Evolutionary conservation across 2,329 filamentous ascomycete species (phyloP).

Genomic region (Claviceps africana): DNA sequence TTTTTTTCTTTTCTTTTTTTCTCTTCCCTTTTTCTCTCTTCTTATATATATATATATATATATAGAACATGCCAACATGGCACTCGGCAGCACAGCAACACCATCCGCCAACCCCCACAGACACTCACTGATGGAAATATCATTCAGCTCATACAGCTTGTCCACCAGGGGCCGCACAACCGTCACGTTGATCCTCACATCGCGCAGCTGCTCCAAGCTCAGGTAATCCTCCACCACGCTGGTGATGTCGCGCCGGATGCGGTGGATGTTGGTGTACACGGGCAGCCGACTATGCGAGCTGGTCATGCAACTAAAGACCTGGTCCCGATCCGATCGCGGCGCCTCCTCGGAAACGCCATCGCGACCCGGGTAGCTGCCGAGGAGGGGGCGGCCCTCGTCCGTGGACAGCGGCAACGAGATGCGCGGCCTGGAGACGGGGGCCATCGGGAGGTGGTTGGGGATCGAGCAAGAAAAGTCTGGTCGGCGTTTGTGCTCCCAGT

Average conservation of each 20-base stretch:
- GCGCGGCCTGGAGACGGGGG: slow-evolving; percentile 14
- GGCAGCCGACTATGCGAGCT: slow-evolving; percentile 50
- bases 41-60: background rate
- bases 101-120: too few relatives aligned
- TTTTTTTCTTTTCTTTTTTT: too few relatives aligned
- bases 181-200: slow-evolving; percentile 67
- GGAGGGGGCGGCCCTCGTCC: slow-evolving; percentile 22
- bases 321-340: slow-evolving; percentile 10
- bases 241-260: slow-evolving; percentile 49
- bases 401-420: slow-evolving; percentile 16
- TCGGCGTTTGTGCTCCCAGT: too few relatives aligned
- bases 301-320: slow-evolving; percentile 37
- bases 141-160: slow-evolving; percentile 63
- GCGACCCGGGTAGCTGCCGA: slow-evolving; percentile 18
- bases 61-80: background rate
- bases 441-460: slow-evolving; percentile 6
- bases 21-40: too few relatives aligned
- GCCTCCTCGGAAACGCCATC: slow-evolving; percentile 15
- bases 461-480: too few relatives aligned
- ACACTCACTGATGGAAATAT: slow-evolving; percentile 57
- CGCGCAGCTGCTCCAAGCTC: slow-evolving; percentile 62
- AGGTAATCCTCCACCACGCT: slow-evolving; percentile 49
- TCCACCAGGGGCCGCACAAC: slow-evolving; percentile 74
- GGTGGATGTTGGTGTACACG: slow-evolving; percentile 66
- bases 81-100: too few relatives aligned